A percentile compares a stretch with the other conserved stretches of the same genome.
Conservation (phyloP, 352 stramenopile species). For the Globisporangium parvum region DNA sequence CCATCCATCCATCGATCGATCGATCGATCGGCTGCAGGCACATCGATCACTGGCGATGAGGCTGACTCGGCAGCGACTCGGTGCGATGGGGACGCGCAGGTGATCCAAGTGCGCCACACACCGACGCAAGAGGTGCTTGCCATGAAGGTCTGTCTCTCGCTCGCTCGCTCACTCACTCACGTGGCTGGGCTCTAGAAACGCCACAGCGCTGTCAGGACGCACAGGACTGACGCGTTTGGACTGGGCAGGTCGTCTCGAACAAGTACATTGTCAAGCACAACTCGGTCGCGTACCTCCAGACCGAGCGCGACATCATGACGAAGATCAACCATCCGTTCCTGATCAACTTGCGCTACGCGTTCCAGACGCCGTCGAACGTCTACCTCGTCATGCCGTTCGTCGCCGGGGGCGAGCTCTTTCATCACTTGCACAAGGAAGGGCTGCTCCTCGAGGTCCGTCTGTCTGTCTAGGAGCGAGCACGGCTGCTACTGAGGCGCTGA, state of each 20-base stretch:
- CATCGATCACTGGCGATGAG: neutral
- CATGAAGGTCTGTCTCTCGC: conserved; percentile 51
- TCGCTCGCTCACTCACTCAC: conserved; percentile 6
- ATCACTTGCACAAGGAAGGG: conserved; percentile 56
- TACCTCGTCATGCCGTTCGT: conserved; percentile 83
- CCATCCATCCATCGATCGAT: neutral
- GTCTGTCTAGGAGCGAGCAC: neutral
- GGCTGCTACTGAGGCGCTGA: neutral
- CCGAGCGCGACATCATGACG: conserved; percentile 83
- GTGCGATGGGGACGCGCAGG: conserved; percentile 15
- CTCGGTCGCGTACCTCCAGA: conserved; percentile 68
- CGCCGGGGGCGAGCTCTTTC: conserved; percentile 62
- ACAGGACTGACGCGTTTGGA: conserved; percentile 17
- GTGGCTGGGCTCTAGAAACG: neutral
- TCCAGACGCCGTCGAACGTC: conserved; percentile 76
- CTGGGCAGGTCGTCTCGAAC: conserved; percentile 56
- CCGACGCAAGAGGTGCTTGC: conserved; percentile 68
- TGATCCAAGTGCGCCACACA: conserved; percentile 81
- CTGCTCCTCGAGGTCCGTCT: conserved; percentile 41
- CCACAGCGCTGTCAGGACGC: neutral
- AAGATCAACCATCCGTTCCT: conserved; percentile 85
- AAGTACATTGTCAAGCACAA: conserved; percentile 86
- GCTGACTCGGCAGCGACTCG: neutral
- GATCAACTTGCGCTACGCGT: conserved; percentile 72
- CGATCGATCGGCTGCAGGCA: neutral